Percentiles rank a stretch among this genome's conserved stretches.
Evolutionary conservation across 2,329 filamentous ascomycete genomes (phyloP).

Genomic region (Cadophora sp.): DNA sequence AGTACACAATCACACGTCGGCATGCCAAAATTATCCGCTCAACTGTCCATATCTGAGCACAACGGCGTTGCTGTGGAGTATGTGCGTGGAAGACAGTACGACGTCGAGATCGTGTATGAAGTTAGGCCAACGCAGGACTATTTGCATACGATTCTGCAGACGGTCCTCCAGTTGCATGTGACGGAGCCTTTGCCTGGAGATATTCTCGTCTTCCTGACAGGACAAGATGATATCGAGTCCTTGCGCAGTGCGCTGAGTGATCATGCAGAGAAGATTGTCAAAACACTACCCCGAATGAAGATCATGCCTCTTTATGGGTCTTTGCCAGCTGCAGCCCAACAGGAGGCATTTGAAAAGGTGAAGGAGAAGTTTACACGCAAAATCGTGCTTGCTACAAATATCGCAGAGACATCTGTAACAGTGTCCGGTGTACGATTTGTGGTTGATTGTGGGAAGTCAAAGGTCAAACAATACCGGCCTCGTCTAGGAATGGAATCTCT

Average conservation of each 20-base stretch:
- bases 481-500: slow-evolving; percentile 89
- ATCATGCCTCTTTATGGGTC: slow-evolving; percentile 89
- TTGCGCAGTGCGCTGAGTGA: slow-evolving; percentile 83
- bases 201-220: slow-evolving; percentile 89
- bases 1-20: background rate
- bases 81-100: slow-evolving; percentile 87
- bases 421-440: slow-evolving; percentile 92
- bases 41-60: slow-evolving; percentile 21
- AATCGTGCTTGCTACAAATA: slow-evolving; percentile 92
- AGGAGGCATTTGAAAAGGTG: slow-evolving; percentile 81
- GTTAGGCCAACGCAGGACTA: slow-evolving; percentile 79
- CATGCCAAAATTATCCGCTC: background rate
- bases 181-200: slow-evolving; percentile 93
- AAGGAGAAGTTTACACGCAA: slow-evolving; percentile 79
- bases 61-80: slow-evolving; percentile 49
- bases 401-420: slow-evolving; percentile 97
- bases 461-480: slow-evolving; percentile 89
- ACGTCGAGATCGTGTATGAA: slow-evolving; percentile 80
- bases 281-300: slow-evolving; percentile 74
- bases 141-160: slow-evolving; percentile 80
- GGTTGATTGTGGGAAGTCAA: slow-evolving; percentile 91
- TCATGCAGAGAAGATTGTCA: slow-evolving; percentile 73
- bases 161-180: slow-evolving; percentile 84
- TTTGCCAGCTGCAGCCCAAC: slow-evolving; percentile 84
- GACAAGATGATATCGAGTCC: slow-evolving; percentile 90